Evolutionary conservation across 306 rosid species (phyloP).

Genomic region (Vachellia pachyceras): DNA sequence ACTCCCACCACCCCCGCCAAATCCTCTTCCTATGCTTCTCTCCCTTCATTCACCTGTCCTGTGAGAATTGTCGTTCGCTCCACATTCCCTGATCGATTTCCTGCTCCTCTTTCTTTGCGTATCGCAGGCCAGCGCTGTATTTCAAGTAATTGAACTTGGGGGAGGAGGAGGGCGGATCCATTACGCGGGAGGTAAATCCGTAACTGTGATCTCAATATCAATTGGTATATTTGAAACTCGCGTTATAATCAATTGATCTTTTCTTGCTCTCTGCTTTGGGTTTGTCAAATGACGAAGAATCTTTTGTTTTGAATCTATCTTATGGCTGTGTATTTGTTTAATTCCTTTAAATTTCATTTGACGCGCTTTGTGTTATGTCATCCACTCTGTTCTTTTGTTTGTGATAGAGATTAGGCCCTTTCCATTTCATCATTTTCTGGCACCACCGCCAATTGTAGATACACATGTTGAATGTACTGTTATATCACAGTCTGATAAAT

Average conservation of each 20-base stretch:
- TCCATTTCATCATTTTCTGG: background rate
- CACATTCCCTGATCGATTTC: too few relatives aligned
- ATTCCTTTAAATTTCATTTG: background rate
- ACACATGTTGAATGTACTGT: background rate
- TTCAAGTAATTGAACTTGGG: too few relatives aligned
- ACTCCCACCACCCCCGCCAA: background rate
- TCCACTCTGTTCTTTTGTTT: background rate
- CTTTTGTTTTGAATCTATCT: background rate
- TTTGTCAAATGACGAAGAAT: background rate
- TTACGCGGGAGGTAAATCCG: too few relatives aligned
- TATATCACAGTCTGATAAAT: background rate
- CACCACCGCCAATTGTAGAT: background rate
- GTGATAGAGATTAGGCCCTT: background rate
- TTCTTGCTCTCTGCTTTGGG: background rate
- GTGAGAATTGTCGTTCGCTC: background rate
- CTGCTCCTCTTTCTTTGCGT: too few relatives aligned
- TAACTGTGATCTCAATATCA: too few relatives aligned
- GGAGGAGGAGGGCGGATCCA: too few relatives aligned
- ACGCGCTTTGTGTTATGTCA: background rate
- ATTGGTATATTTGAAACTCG: too few relatives aligned
- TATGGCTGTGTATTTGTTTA: background rate
- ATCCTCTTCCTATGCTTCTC: background rate
- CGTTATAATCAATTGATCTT: too few relatives aligned
- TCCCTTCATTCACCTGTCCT: background rate
- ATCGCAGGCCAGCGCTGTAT: too few relatives aligned